Conservation (phyloP, 768 basidiomycete species). For the Trametes maxima region DNA sequence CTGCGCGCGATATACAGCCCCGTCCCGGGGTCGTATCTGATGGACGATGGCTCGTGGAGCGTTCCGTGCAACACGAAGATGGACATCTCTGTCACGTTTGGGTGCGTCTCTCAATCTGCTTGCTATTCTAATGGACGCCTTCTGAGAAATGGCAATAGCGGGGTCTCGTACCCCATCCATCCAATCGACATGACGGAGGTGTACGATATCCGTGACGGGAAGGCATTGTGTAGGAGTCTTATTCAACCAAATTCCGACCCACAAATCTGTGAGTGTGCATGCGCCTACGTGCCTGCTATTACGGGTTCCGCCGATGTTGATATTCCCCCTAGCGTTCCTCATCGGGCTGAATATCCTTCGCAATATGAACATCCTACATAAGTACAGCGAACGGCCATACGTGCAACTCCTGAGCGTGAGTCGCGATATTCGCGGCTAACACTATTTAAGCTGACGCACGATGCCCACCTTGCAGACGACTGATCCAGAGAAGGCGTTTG, state of each 20-base stretch:
- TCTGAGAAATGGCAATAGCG: not conserved
- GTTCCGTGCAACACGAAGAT: slow-evolving; percentile 13
- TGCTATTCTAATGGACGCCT: not conserved
- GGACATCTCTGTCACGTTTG: slow-evolving; percentile 12
- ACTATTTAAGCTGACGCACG: not conserved
- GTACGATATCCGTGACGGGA: not conserved
- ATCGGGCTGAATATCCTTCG: slow-evolving; percentile 1
- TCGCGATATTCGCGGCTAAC: not conserved
- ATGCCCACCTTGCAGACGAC: not conserved
- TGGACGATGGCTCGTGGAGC: slow-evolving; percentile 8
- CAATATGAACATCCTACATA: not conserved
- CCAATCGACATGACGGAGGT: slow-evolving; percentile 3
- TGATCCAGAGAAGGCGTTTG: not conserved
- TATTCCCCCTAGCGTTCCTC: not conserved
- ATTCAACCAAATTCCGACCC: not conserved
- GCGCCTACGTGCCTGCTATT: not conserved
- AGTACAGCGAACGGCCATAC: not conserved
- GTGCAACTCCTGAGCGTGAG: not conserved
- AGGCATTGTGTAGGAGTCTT: not conserved
- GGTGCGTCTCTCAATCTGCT: not conserved
- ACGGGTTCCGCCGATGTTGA: not conserved
- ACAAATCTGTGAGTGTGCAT: not conserved
- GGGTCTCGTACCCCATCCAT: not conserved
- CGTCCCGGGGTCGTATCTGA: slow-evolving; percentile 6
- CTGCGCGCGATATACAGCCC: slow-evolving; percentile 14